Conservation (phyloP, 2,329 filamentous ascomycete species). For the Ophiocordyceps camponoti-saundersi region DNA sequence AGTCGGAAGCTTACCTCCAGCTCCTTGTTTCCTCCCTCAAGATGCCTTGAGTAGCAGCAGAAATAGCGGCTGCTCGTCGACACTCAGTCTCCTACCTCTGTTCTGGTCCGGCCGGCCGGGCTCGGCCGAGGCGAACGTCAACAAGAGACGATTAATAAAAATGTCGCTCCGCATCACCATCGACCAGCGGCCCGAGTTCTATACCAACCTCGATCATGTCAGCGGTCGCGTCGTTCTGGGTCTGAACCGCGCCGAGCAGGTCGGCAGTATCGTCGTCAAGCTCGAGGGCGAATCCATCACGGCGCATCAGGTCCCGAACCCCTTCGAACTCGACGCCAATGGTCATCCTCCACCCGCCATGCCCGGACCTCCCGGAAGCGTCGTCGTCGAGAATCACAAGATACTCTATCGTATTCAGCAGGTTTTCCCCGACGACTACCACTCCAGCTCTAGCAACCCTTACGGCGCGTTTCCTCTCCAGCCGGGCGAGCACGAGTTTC, state of each 20-base stretch:
- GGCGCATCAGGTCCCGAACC: conserved; percentile 34
- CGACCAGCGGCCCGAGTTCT: conserved; percentile 51
- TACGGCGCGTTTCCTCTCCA: conserved; percentile 41
- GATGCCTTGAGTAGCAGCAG: neutral
- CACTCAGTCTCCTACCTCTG: no score
- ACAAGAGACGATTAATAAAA: conserved; percentile 4
- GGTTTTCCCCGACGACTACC: conserved; percentile 48
- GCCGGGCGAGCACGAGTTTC: conserved; percentile 57
- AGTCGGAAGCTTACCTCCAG: neutral
- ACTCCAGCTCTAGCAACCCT: conserved; percentile 19
- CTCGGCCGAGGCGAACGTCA: neutral
- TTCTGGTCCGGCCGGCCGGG: no score
- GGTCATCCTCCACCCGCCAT: conserved; percentile 8
- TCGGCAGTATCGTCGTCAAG: conserved; percentile 64
- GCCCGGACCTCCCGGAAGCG: conserved; percentile 20
- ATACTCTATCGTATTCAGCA: conserved; percentile 58
- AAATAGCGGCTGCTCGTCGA: no score
- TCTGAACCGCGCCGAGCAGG: conserved; percentile 48
- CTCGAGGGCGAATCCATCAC: conserved; percentile 67
- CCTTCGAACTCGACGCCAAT: conserved; percentile 25
- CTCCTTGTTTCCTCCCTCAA: neutral
- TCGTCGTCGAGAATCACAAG: conserved; percentile 46
- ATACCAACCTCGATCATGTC: conserved; percentile 65
- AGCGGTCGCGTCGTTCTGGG: conserved; percentile 40
- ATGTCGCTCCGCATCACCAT: conserved; percentile 55